A percentile compares a stretch with the other conserved stretches of the same genome.
These are phyloP conservation scores for Candida lessepsii DNA, from an alignment of 805 yeast species.

Conservation along the genomic window DNA sequence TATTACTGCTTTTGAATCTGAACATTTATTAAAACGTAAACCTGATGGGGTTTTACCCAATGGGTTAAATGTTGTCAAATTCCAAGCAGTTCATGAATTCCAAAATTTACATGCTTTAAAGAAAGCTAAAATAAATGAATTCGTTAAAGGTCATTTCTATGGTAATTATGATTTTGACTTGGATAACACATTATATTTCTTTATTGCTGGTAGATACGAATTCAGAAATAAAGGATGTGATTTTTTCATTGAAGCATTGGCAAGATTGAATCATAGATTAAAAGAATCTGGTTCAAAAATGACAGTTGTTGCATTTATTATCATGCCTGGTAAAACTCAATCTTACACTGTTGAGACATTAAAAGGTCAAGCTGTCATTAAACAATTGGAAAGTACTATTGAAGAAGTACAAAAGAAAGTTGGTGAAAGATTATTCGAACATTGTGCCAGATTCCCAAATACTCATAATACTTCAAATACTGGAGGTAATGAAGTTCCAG, in stretches of 20 bases:
- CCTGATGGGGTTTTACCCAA: slow-evolving; percentile 98
- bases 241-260: slow-evolving; percentile 87
- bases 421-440: slow-evolving; percentile 86
- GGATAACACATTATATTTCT: slow-evolving; percentile 90
- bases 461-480: slow-evolving; percentile 40
- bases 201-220: slow-evolving; percentile 97
- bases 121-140: slow-evolving; percentile 90
- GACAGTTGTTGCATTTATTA: slow-evolving; percentile 95
- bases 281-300: slow-evolving; percentile 79
- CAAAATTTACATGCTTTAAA: slow-evolving; percentile 92
- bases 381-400: slow-evolving; percentile 85
- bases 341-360: slow-evolving; percentile 95
- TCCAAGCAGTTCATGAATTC: slow-evolving; percentile 96
- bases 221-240: slow-evolving; percentile 96
- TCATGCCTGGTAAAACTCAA: slow-evolving; percentile 95
- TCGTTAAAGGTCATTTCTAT: slow-evolving; percentile 94
- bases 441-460: slow-evolving; percentile 67
- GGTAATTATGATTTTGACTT: slow-evolving; percentile 94
- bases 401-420: slow-evolving; percentile 82
- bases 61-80: slow-evolving; percentile 92
- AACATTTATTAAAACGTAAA: slow-evolving; percentile 87
- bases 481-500: slow-evolving; percentile 65
- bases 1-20: slow-evolving; percentile 95
- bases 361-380: slow-evolving; percentile 93
- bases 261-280: slow-evolving; percentile 84